Percentiles rank a stretch among this genome's conserved stretches.
These are phyloP conservation scores for Cantharellus anzutake DNA, from an alignment of 768 basidiomycete genomes.

Conservation along the genomic window DNA sequence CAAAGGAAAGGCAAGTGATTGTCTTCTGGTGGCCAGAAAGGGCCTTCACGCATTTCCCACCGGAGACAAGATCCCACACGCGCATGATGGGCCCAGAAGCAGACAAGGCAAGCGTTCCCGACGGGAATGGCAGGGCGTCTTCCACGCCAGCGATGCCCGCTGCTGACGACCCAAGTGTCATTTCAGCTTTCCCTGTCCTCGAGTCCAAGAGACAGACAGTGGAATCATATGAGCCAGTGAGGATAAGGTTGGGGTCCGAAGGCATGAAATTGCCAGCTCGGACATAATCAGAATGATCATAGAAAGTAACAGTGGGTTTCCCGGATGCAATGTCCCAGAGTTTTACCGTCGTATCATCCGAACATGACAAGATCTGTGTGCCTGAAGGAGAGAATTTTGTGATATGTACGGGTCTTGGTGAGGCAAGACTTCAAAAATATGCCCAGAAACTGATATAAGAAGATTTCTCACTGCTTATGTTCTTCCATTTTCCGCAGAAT, in stretches of 20 bases:
- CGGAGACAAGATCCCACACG: constrained; percentile 88
- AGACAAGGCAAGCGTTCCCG: constrained; percentile 69
- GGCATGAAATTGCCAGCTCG: constrained; percentile 78
- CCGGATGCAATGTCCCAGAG: constrained; percentile 94
- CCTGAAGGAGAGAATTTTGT: constrained; percentile 75
- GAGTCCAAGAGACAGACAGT: constrained; percentile 78
- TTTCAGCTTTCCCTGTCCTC: constrained; percentile 66
- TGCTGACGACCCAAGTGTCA: constrained; percentile 40
- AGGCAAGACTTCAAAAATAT: not conserved
- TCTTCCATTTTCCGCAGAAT: constrained; percentile 82
- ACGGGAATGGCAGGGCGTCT: constrained; percentile 81
- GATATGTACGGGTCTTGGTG: constrained; percentile 61
- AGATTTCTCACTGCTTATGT: constrained; percentile 55
- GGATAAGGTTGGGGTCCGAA: constrained; percentile 60
- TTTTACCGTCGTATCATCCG: constrained; percentile 86
- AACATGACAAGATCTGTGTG: constrained; percentile 80
- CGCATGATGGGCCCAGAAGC: constrained; percentile 83
- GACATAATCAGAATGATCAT: constrained; percentile 86
- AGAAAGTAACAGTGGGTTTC: constrained; percentile 55
- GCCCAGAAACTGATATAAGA: not conserved
- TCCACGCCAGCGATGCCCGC: constrained; percentile 44
- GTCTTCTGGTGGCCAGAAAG: constrained; percentile 98
- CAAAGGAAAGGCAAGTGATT: constrained; percentile 73
- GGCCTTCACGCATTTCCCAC: constrained; percentile 75
- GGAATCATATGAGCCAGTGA: constrained; percentile 91